Evolutionary conservation across 2,329 filamentous ascomycete genomes (phyloP).

Genomic region (Fusarium tanahbumbuense): DNA sequence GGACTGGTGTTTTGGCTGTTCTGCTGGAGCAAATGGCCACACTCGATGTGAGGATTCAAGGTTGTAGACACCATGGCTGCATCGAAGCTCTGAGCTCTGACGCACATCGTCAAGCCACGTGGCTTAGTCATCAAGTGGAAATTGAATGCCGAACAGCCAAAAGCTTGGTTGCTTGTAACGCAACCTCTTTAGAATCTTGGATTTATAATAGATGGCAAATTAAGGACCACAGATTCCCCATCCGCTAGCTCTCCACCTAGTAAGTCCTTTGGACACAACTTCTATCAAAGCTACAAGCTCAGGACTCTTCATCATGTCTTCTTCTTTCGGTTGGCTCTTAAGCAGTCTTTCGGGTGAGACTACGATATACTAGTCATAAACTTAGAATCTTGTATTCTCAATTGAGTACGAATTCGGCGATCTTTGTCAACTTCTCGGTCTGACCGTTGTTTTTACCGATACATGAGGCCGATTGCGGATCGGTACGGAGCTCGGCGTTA

Average conservation of each 20-base stretch:
- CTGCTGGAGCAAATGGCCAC: slow-evolving; percentile 18
- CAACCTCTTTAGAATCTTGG: slow-evolving; percentile 12
- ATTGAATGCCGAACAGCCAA: not conserved
- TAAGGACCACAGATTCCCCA: not conserved
- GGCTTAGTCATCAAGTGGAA: slow-evolving; percentile 40
- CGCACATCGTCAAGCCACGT: slow-evolving; percentile 32
- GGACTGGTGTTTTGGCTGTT: slow-evolving; percentile 24
- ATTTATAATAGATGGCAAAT: not conserved
- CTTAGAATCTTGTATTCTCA: not conserved
- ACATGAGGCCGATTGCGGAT: slow-evolving; percentile 13
- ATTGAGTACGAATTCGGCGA: not conserved
- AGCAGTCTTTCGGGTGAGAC: not conserved
- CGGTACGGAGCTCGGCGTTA: slow-evolving; percentile 25
- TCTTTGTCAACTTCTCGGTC: not conserved
- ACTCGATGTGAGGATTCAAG: slow-evolving; percentile 18
- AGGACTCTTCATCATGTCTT: not conserved
- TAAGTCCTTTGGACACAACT: not conserved
- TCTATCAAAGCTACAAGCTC: not conserved
- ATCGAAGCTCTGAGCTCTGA: slow-evolving; percentile 37
- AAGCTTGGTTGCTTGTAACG: not conserved
- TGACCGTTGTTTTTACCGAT: not conserved
- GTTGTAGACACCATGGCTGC: slow-evolving; percentile 45
- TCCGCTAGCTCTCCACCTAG: not conserved
- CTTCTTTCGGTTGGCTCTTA: not conserved
- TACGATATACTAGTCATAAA: not conserved